Base-by-base conservation (phyloP, 306 rosid species). In the Echinosophora koreensis region DNA sequence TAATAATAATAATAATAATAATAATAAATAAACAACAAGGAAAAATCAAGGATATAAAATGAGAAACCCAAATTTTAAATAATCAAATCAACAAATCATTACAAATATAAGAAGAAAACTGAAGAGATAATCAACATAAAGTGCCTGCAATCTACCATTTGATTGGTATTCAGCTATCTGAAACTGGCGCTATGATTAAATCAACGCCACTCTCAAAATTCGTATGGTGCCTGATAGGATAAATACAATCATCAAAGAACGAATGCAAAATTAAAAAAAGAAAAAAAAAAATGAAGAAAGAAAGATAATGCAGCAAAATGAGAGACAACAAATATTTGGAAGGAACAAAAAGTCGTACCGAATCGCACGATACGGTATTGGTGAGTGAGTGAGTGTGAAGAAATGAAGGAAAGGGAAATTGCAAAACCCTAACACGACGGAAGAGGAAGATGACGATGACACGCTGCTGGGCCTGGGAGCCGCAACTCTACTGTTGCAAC, bases 71-170 rank as follows among this genome's bases (percentile, higher is more conserved):
- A 56, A 46, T 17, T 12, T 37, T 55, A 38, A 63, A 70, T n/a
- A 49, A 69, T 55, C 56, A 64, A 61, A 18, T 64, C 22, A 70
- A 57, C 17, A 16, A 17, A 38, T 61, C 64, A 79, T 27, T 7
- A 10, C 52, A 38, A 54, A 34, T 18, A 5, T 37, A 22, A 49
- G 18, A 57, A 77, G 42, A 51, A 5, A 27, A 73, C 15, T 15
- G 27, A 49, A 56, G 47, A 9, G 35, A 80, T 11, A 8, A 80
- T 17, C 56, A 72, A 49, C 1, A 38, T 11, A 52, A 42, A 65
- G 55, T 30, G 9, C 14, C 6, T 1, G 65, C n/a, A 70, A 22
- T 44, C 63, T 76, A 76, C 74, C 78, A 70, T 82, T 63, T 41
- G 64, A 18, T 71, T 55, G 30, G 42, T 18, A 63, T 55, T 58